These are phyloP conservation scores for Phytophthora pistaciae DNA, from an alignment of 352 stramenopile species.

Conservation along the genomic window DNA sequence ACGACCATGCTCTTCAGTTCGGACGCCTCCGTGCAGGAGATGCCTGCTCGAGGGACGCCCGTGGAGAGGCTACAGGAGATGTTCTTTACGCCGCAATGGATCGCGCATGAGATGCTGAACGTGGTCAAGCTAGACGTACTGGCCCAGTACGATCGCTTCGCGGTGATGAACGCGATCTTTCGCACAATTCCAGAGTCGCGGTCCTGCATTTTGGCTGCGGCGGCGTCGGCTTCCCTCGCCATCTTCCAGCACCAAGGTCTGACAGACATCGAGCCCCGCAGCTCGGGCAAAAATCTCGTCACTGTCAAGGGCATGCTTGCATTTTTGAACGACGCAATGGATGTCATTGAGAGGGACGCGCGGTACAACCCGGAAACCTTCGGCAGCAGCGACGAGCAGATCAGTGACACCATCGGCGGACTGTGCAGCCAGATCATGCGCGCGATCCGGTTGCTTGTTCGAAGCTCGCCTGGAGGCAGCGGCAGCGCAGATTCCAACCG, in stretches of 20 bases:
- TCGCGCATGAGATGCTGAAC: constrained; percentile 51
- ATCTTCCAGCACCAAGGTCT: constrained; percentile 75
- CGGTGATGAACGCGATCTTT: constrained; percentile 68
- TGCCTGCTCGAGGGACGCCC: constrained; percentile 38
- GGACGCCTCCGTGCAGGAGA: constrained; percentile 23
- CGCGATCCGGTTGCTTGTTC: constrained; percentile 61
- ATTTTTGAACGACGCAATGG: constrained; percentile 61
- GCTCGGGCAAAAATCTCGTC: constrained; percentile 44
- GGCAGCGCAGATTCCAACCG: constrained; percentile 49
- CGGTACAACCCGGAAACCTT: constrained; percentile 48
- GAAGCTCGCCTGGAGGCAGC: constrained; percentile 58
- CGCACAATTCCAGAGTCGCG: constrained; percentile 44
- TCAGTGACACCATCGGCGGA: constrained; percentile 40
- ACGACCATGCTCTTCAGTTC: constrained; percentile 57
- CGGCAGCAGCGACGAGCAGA: constrained; percentile 44
- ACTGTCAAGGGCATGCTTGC: constrained; percentile 68
- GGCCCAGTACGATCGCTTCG: constrained; percentile 69
- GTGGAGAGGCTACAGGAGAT: constrained; percentile 45
- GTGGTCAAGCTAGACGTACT: constrained; percentile 66
- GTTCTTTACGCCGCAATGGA: constrained; percentile 62
- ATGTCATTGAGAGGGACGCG: constrained; percentile 50
- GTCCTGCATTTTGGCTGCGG: constrained; percentile 43
- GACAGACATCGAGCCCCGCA: constrained; percentile 9
- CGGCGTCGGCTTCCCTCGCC: constrained; percentile 52
- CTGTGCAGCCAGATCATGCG: constrained; percentile 60